Evolutionary conservation across 495 filamentous ascomycete species (phyloP), one percentile per base, ranked within the genome.

Genomic region (Talaromyces thailandensis): DNA sequence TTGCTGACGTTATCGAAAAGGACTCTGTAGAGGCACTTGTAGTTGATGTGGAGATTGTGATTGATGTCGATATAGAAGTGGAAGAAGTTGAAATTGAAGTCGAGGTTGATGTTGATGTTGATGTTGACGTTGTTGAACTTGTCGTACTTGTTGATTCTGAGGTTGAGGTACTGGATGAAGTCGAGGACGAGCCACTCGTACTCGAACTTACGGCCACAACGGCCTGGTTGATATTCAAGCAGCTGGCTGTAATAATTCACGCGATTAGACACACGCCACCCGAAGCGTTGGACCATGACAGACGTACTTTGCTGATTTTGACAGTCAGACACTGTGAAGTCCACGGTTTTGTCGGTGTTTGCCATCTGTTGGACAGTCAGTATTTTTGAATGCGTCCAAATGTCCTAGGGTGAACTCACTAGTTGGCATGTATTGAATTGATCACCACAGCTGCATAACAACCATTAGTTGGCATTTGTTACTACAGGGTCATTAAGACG

Each of bases 381-480:
- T 9, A 9, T 48, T 4, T 3, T 8, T n/a, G 6, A 23, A 21
- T 7, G 8, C n/a, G 7, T 21, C 6, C 14, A n/a, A 18, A 0
- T 21, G 0, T 23, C 1, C 5, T 60, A 64, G 16, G 11, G 29
- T 18, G 18, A 32, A 18, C 63, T 51, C 31, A 66, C 66, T 50
- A 32, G 26, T 43, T 70, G 68, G 51, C 68, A 70, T 23, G 51
- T 58, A 29, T 66, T 59, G 53, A 70, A 70, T 58, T 70, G 68
- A 53, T 63, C 61, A 55, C 64, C 61, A 62, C 68, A 70, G 61
- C 68, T 70, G 37, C 9, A 31, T 8, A 6, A 7, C 16, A 35
- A 35, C n/a, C n/a, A 57, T 29, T n/a, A 21, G 8, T 32, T 7
- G 23, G n/a, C 18, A 16, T 32, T 12, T 3, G n/a, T 35, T 7